Evolutionary conservation across 805 yeast species (phyloP), one percentile per base, ranked within the genome.

Genomic region (Wickerhamiella musiphila): DNA sequence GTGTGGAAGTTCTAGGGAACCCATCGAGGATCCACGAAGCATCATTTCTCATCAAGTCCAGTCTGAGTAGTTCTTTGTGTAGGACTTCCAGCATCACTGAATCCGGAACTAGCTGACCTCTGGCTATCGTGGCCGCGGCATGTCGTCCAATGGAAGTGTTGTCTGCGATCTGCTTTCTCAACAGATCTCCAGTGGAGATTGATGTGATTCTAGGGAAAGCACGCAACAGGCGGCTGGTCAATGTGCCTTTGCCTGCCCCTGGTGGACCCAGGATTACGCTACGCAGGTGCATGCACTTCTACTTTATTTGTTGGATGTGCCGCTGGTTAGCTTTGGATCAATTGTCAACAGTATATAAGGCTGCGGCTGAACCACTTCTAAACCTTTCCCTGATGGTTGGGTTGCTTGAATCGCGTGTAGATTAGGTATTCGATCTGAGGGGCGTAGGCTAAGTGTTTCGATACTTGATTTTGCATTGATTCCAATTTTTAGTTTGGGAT

Each of bases 191-290:
- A 1, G 93, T 75, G 1, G 93, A 73, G 6, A 86, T 54, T 1
- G 86, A 58, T 10, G 61, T 51, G 15, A 84, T 52, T 4, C 49
- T 44, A 2, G 76, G 66, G 36, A 73, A 63, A 25, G 57, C 53
- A 32, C 66, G 64, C 36, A 75, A 51, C 4, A 84, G 58, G 37
- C 73, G 63, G 2, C 76, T 56, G 0, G 94, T 77, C 42, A 77
- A 78, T 0, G 96, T 84, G 2, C 95, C 95, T 50, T 84, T 84
- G 1, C 96, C 96, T 1, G 94, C 66, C 0, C 96, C 96, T 1
- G 96, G 96, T 0, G 95, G 93, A 3, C 95, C 95, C 17, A 86
- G 57, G 6, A 84, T 59, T 18, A 84, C 61, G 23, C 82, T 53
- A 44, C 94, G 18, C 27, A 29, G 17, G 18, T 24, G 26, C 26